Conservation (phyloP, 257 asterid genomes). For the Gentiana macrophylla region DNA sequence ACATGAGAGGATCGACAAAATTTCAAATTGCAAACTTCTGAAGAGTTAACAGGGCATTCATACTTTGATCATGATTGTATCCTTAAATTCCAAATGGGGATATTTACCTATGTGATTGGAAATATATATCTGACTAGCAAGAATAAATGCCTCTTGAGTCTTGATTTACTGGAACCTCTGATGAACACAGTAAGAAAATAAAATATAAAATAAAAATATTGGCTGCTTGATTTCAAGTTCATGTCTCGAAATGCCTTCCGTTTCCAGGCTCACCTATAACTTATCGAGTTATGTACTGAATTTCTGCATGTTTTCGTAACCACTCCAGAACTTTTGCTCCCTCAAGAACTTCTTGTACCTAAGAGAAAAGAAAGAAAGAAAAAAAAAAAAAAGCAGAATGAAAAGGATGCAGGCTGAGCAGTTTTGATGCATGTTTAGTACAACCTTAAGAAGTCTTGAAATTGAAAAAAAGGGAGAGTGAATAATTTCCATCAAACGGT, state of each 20-base stretch:
- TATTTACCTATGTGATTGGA: too few relatives aligned
- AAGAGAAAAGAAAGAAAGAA: slow-evolving; percentile 6
- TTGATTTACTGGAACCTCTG: too few relatives aligned
- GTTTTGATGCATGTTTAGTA: background rate
- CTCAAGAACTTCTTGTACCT: slow-evolving; percentile 96
- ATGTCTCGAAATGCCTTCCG: background rate
- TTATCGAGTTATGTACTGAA: slow-evolving; percentile 51
- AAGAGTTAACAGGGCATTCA: too few relatives aligned
- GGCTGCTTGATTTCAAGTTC: background rate
- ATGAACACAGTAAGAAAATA: too few relatives aligned
- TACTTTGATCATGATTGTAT: too few relatives aligned
- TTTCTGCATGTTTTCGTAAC: slow-evolving; percentile 67
- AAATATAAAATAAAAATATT: too few relatives aligned
- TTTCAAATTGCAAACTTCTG: too few relatives aligned
- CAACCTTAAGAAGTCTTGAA: background rate
- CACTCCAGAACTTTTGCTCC: slow-evolving; percentile 96
- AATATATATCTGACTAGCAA: too few relatives aligned
- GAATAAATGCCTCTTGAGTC: too few relatives aligned
- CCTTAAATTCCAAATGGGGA: too few relatives aligned
- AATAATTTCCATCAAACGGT: background rate
- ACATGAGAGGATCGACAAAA: too few relatives aligned
- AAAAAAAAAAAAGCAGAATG: background rate
- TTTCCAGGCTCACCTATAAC: background rate
- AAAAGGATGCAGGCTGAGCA: background rate
- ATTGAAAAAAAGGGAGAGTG: background rate